phyloP scores from a whole-genome alignment of 257 asterid species.

The Solanum appendiculatum region DNA sequence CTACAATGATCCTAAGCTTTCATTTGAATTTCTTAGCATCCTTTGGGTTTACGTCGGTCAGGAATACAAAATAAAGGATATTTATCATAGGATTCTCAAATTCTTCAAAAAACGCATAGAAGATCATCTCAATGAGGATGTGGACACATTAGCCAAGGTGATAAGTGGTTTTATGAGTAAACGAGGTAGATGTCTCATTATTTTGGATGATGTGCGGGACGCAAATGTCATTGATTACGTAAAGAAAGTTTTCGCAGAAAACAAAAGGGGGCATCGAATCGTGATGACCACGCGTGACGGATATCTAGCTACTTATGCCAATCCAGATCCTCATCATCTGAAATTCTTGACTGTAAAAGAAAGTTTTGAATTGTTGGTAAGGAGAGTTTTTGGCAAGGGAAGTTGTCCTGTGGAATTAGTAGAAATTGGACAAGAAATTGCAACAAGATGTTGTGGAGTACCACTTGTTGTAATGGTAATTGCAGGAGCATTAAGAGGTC shows the following conservation, averaged over 20 bases:
- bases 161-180: not conserved
- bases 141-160: not conserved
- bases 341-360: not conserved
- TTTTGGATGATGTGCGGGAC: too few species aligned
- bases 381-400: slow-evolving; percentile 19
- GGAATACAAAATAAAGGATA: not conserved
- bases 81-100: slow-evolving; percentile 13
- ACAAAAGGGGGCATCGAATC: slow-evolving; percentile 13
- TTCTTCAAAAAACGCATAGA: not conserved
- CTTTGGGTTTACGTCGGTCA: slow-evolving; percentile 11
- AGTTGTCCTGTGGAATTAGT: slow-evolving; percentile 7
- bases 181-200: too few species aligned
- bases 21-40: slow-evolving; percentile 3
- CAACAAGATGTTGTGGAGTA: not conserved
- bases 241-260: too few species aligned
- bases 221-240: rapidly evolving
- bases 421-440: slow-evolving; percentile 1
- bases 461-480: slow-evolving; percentile 28
- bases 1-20: not conserved
- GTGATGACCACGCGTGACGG: slow-evolving; percentile 16
- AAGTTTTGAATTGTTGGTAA: slow-evolving; percentile 26
- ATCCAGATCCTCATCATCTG: not conserved
- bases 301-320: slow-evolving; percentile 6
- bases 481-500: slow-evolving; percentile 26
- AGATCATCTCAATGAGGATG: not conserved